Evolutionary conservation across 371 early-diverging fungal species (phyloP).

Genomic region (Saksenaea oblongispora): DNA sequence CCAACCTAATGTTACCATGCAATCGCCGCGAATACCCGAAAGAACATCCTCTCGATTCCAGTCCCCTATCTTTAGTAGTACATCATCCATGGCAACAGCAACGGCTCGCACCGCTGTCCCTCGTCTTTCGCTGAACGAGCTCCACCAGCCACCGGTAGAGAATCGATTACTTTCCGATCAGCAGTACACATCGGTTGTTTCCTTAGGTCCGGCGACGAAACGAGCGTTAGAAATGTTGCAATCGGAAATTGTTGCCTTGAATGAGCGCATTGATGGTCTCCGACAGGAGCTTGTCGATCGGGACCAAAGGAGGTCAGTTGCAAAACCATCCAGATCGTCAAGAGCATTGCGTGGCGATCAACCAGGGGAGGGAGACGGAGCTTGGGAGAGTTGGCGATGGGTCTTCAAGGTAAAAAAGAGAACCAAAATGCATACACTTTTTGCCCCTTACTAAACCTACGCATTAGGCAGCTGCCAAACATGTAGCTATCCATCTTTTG

Average conservation of each 20-base stretch:
- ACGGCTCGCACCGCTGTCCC: constrained; percentile 14
- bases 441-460: not conserved
- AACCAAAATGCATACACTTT: not conserved
- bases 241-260: constrained; percentile 42
- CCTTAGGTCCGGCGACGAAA: constrained; percentile 43
- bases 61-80: constrained; percentile 4
- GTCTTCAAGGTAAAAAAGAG: constrained; percentile 33
- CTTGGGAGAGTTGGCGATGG: constrained; percentile 45
- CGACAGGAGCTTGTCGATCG: constrained; percentile 35
- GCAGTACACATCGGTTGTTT: constrained; percentile 23
- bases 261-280: constrained; percentile 46
- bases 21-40: not conserved
- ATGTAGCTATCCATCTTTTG: constrained; percentile 41
- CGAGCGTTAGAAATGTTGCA: constrained; percentile 44
- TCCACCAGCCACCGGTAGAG: not conserved
- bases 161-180: constrained; percentile 9
- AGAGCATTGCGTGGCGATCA: not conserved
- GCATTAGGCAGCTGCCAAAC: constrained; percentile 39
- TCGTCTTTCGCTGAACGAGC: not conserved
- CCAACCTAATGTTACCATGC: not conserved
- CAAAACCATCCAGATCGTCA: not conserved
- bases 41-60: constrained; percentile 2
- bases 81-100: constrained; percentile 36
- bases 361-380: constrained; percentile 11
- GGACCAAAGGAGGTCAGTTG: constrained; percentile 8